Percentiles rank a stretch among this genome's conserved stretches.
phyloP scores from a whole-genome alignment of 805 yeast genomes.

The Starmerella bacillaris region DNA sequence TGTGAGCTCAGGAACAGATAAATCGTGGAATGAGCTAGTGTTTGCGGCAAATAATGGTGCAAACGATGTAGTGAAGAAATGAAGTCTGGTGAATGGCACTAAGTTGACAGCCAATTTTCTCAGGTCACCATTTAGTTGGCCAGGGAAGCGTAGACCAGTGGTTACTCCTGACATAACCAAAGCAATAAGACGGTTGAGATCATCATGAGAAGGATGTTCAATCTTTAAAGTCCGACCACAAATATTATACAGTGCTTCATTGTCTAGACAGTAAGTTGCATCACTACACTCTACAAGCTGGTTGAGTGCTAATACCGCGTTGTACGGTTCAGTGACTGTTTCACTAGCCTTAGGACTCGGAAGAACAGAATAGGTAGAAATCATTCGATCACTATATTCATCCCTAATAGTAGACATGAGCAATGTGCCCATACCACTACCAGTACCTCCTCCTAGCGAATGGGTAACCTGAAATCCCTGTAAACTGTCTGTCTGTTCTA shows the following conservation, averaged over 20 bases:
- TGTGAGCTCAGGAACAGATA: slow-evolving; percentile 81
- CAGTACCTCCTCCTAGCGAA: slow-evolving; percentile 85
- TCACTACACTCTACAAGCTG: slow-evolving; percentile 83
- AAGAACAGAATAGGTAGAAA: slow-evolving; percentile 90
- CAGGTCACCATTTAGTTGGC: slow-evolving; percentile 83
- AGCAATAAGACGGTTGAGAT: slow-evolving; percentile 69
- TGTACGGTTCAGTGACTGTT: slow-evolving; percentile 89
- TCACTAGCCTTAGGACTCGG: slow-evolving; percentile 87
- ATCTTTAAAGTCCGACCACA: slow-evolving; percentile 73
- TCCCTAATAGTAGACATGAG: slow-evolving; percentile 73
- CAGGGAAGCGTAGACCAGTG: slow-evolving; percentile 86
- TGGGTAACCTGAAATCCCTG: slow-evolving; percentile 90
- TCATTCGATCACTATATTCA: slow-evolving; percentile 90
- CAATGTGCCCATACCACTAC: slow-evolving; percentile 92
- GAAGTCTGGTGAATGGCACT: slow-evolving; percentile 92
- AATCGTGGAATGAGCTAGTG: slow-evolving; percentile 65
- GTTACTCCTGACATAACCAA: slow-evolving; percentile 93
- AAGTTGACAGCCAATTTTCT: slow-evolving; percentile 86
- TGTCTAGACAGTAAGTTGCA: slow-evolving; percentile 89
- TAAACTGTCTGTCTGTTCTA: slow-evolving; percentile 80
- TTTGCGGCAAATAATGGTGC: slow-evolving; percentile 80
- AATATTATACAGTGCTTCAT: slow-evolving; percentile 82
- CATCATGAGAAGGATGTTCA: slow-evolving; percentile 58
- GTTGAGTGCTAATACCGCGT: slow-evolving; percentile 81
- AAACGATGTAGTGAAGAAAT: slow-evolving; percentile 88